These are phyloP conservation scores for Phaffomyces thermotolerans DNA, from an alignment of 805 yeast genomes.

Conservation along the genomic window DNA sequence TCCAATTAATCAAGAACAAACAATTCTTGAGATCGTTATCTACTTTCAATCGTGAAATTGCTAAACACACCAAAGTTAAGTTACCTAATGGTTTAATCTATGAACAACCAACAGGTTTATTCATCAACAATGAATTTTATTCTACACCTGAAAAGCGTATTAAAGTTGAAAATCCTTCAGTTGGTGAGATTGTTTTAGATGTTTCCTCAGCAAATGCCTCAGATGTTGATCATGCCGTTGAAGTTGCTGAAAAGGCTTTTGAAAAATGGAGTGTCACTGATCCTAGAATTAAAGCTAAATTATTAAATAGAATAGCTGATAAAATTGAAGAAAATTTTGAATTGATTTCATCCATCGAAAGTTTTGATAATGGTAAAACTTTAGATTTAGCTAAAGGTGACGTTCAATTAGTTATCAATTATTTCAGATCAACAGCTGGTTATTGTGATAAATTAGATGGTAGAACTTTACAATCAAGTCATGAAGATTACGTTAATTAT, in stretches of 20 bases:
- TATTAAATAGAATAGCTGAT: conserved; percentile 59
- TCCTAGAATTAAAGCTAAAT: conserved; percentile 48
- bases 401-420: conserved; percentile 52
- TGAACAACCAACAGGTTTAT: conserved; percentile 80
- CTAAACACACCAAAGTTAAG: conserved; percentile 34
- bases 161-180: conserved; percentile 48
- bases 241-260: conserved; percentile 60
- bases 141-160: conserved; percentile 43
- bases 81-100: conserved; percentile 61
- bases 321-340: conserved; percentile 58
- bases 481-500: conserved; percentile 50
- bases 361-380: conserved; percentile 74
- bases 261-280: conserved; percentile 50
- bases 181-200: conserved; percentile 51
- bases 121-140: conserved; percentile 79
- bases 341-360: conserved; percentile 57
- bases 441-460: conserved; percentile 65
- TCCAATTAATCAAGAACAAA: no score
- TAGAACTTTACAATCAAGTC: conserved; percentile 53
- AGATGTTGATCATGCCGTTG: conserved; percentile 65
- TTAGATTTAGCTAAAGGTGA: conserved; percentile 59
- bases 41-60: conserved; percentile 19
- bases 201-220: conserved; percentile 52
- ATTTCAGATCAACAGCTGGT: conserved; percentile 66
- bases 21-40: conserved; percentile 6